These are phyloP conservation scores for Cercospora sesami DNA, from an alignment of 2,329 filamentous ascomycete species.

Conservation along the genomic window DNA sequence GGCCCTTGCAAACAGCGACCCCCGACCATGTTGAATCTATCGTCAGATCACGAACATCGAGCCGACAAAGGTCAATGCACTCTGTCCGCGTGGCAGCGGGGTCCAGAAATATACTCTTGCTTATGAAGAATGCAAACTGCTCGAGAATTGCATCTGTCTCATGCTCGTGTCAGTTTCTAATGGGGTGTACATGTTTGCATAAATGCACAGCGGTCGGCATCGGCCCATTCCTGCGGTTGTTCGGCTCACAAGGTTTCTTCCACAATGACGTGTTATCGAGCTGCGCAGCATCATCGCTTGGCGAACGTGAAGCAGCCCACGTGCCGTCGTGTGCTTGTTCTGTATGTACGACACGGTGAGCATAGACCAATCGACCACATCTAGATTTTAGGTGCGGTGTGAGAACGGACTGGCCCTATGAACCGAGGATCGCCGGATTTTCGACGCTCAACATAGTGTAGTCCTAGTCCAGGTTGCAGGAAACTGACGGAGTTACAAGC, in stretches of 20 bases:
- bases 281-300: not conserved
- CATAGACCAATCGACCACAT: not conserved
- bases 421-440: not conserved
- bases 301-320: not conserved
- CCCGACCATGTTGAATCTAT: not conserved
- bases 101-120: not conserved
- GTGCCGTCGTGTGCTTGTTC: not conserved
- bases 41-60: not conserved
- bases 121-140: not conserved
- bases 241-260: not conserved
- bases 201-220: not conserved
- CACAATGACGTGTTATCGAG: not conserved
- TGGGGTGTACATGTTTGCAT: not conserved
- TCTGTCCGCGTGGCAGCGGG: not conserved
- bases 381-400: not conserved
- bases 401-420: not conserved
- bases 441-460: not conserved
- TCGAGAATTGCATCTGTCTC: not conserved
- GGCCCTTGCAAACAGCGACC: not conserved
- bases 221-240: not conserved
- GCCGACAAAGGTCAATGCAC: not conserved
- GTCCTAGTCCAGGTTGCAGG: not conserved
- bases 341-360: not conserved
- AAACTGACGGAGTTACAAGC: not conserved
- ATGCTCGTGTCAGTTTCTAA: not conserved